Percentiles rank a stretch among this genome's conserved stretches.
Conservation (phyloP, 2,329 filamentous ascomycete genomes). For the Diaporthe australafricana region DNA sequence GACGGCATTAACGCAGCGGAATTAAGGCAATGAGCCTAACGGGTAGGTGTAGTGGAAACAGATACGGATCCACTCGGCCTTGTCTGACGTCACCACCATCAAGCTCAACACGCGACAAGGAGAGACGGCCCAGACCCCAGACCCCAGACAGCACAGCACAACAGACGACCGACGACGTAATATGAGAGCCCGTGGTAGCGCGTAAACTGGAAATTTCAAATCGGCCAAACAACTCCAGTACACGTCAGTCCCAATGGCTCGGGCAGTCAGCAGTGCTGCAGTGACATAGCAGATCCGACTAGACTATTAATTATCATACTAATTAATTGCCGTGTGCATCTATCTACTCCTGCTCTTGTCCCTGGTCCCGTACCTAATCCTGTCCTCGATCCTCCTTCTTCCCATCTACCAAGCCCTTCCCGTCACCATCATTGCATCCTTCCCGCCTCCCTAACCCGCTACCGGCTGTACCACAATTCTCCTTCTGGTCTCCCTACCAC, state of each 20-base stretch:
- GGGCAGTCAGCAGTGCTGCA: background rate
- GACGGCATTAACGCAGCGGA: conserved; percentile 16
- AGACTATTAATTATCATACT: background rate
- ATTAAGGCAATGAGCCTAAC: background rate
- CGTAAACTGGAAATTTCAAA: conserved; percentile 17
- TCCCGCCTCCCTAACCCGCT: background rate
- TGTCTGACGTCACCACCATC: conserved; percentile 13
- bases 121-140: background rate
- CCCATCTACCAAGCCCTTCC: background rate
- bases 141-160: too few species aligned
- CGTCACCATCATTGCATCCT: conserved; percentile 1
- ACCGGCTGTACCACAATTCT: background rate
- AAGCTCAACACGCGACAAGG: background rate
- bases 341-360: background rate
- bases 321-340: background rate
- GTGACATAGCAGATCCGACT: background rate
- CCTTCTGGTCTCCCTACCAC: too few species aligned
- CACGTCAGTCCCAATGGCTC: conserved; percentile 26
- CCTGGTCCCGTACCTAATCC: too few species aligned
- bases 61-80: conserved; percentile 2
- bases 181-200: background rate
- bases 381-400: background rate
- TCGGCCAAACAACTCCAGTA: background rate
- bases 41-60: too few species aligned
- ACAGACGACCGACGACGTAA: conserved; percentile 12